These are phyloP conservation scores for Houttuynia cordata DNA, from an alignment of 164 flowering plant genomes.

Conservation along the genomic window DNA sequence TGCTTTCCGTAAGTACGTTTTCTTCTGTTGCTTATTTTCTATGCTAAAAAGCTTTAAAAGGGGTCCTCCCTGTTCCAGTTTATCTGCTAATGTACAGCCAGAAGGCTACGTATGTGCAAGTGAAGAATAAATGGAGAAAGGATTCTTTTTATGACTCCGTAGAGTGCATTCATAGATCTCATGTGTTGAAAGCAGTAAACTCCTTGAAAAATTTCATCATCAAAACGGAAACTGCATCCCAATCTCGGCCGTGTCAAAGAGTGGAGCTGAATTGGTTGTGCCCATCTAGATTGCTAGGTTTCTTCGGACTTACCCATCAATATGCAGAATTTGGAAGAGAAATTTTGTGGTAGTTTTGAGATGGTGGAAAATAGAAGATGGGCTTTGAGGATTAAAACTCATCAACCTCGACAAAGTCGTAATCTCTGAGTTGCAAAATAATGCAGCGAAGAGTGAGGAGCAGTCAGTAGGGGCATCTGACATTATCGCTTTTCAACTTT, in stretches of 20 bases:
- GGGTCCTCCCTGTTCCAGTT: background rate
- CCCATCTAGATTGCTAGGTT: conserved; percentile 54
- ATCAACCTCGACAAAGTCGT: conserved; percentile 28
- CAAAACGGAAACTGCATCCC: conserved; percentile 42
- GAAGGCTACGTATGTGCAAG: conserved; percentile 48
- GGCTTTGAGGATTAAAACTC: conserved; percentile 31
- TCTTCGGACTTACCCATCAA: conserved; percentile 60
- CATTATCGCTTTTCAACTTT: conserved; percentile 38
- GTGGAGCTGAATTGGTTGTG: conserved; percentile 33
- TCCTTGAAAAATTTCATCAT: conserved; percentile 47
- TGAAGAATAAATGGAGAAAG: conserved; percentile 85
- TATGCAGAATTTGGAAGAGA: conserved; percentile 26
- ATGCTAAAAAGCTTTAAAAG: background rate
- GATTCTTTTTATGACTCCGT: conserved; percentile 54
- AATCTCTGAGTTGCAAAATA: conserved; percentile 44
- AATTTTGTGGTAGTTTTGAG: conserved; percentile 36
- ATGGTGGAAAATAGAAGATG: conserved; percentile 64
- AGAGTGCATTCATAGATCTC: conserved; percentile 41
- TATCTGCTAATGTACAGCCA: conserved; percentile 15
- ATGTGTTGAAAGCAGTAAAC: conserved; percentile 44
- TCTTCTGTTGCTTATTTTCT: background rate
- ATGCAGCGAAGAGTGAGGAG: conserved; percentile 33
- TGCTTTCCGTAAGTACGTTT: background rate
- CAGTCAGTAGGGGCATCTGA: conserved; percentile 21
- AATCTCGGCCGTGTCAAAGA: conserved; percentile 57